Evolutionary conservation across 768 basidiomycete genomes (phyloP), one percentile per base, ranked within the genome.

Genomic region (Roridomyces roridus): DNA sequence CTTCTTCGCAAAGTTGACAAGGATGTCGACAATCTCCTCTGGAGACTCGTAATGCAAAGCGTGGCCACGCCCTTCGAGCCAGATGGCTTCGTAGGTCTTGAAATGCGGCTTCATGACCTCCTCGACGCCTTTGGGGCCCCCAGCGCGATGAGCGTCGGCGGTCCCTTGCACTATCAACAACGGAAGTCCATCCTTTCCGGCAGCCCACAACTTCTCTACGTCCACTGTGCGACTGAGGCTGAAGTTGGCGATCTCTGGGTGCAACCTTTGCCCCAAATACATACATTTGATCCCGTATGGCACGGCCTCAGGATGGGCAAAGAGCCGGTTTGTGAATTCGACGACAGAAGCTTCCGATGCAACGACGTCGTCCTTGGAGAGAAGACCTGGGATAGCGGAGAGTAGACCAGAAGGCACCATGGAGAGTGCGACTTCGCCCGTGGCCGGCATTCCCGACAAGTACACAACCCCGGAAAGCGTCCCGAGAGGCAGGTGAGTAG

Each of bases 381-480:
- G 35, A 12, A 74, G 54, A 1, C 64, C 67, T 3, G 70, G 65
- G 12, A 67, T 46, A n/a, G 63, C 49, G 4, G 42, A 55, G 11
- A 62, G 46, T 20, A 67, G 45, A 12, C 55, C 24, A 17, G 68
- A 65, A 3, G 59, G 67, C 6, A 62, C 63, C 21, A 72, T 57
- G 17, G 55, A 47, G 5, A 58, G 39, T 39, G 68, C 51, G 14
- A 66, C 55, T 20, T 65, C 56, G 21, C 68, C 68, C 31, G 67
- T 55, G 53, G 65, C 66, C 4, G 72, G 71, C 15, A 70, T 42
- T 6, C 65, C 70, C 17, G 65, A 58, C 1, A 67, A 52, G 42
- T 63, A 68, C n/a, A 73, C 63, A 20, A 69, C 65, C 11, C 67
- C 72, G 12, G 70, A 67, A 45, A 73, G 64, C 11, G 68, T 61